phyloP scores from a whole-genome alignment of 2,329 filamentous ascomycete species.

The Talaromyces sp. region DNA sequence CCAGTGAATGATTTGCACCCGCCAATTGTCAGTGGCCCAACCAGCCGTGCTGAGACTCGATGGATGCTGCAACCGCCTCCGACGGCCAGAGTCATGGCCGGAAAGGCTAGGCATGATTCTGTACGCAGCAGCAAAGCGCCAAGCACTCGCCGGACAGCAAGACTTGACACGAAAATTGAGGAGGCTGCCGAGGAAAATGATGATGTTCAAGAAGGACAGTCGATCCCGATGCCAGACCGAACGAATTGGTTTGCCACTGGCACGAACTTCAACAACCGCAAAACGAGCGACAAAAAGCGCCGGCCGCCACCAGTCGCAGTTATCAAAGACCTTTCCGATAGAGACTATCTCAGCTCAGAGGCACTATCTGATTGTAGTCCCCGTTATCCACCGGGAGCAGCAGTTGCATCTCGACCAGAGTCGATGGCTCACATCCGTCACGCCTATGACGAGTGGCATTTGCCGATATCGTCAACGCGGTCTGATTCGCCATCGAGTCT shows the following conservation, averaged over 20 bases:
- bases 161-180: conserved; percentile 6
- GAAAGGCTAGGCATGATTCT: conserved; percentile 54
- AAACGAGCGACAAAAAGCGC: conserved; percentile 10
- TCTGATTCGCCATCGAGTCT: conserved; percentile 28
- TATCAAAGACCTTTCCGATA: neutral
- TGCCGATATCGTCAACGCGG: conserved; percentile 9
- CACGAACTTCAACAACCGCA: neutral
- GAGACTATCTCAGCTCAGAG: neutral
- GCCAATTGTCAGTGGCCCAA: conserved; percentile 71
- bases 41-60: conserved; percentile 63
- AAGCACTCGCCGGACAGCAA: conserved; percentile 11
- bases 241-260: neutral
- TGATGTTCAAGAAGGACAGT: conserved; percentile 10
- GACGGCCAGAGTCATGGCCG: conserved; percentile 85
- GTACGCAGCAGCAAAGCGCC: conserved; percentile 17
- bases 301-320: conserved; percentile 1
- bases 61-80: conserved; percentile 96
- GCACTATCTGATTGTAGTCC: neutral
- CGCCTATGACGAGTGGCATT: conserved; percentile 12
- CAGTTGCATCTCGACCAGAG: neutral
- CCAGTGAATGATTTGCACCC: conserved; percentile 84
- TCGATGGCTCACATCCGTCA: conserved; percentile 10
- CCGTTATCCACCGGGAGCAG: neutral
- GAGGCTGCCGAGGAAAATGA: conserved; percentile 10
- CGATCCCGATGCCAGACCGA: neutral